Evolutionary conservation across 169 alveolate species (phyloP).

Genomic region (Babesia bigemina): DNA sequence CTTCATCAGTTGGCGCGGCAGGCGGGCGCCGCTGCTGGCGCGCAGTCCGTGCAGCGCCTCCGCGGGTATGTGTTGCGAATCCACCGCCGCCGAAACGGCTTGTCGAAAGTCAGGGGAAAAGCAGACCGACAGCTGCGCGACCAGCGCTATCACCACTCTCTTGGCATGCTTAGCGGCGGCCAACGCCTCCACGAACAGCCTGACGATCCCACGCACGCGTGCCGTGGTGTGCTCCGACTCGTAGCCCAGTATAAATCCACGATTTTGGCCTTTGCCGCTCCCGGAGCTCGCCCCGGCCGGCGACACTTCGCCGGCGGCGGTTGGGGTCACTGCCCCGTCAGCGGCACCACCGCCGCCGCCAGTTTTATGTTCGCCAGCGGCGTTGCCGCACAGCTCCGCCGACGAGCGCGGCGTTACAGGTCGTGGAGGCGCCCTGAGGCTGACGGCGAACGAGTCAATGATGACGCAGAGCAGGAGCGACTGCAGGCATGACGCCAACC

Average conservation of each 20-base stretch:
- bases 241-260: conserved; percentile 16
- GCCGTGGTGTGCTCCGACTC: conserved; percentile 27
- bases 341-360: neutral
- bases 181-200: conserved; percentile 46
- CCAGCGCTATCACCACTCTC: conserved; percentile 4
- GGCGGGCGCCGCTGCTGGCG: neutral
- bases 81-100: neutral
- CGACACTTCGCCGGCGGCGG: neutral
- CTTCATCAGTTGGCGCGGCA: conserved; percentile 12
- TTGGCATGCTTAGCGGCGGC: conserved; percentile 15
- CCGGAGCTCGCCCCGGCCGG: neutral
- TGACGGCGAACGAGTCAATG: conserved; percentile 16
- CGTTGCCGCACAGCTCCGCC: neutral
- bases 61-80: neutral
- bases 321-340: neutral
- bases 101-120: conserved; percentile 14
- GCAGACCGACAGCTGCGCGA: conserved; percentile 12
- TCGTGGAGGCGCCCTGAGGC: neutral
- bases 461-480: conserved; percentile 15
- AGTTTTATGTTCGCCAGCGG: neutral
- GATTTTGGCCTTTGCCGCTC: neutral
- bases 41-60: neutral
- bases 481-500: conserved; percentile 20
- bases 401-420: neutral
- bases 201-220: conserved; percentile 41